phyloP scores from a whole-genome alignment of 352 stramenopile genomes.

The Pythium pyrilobum region DNA sequence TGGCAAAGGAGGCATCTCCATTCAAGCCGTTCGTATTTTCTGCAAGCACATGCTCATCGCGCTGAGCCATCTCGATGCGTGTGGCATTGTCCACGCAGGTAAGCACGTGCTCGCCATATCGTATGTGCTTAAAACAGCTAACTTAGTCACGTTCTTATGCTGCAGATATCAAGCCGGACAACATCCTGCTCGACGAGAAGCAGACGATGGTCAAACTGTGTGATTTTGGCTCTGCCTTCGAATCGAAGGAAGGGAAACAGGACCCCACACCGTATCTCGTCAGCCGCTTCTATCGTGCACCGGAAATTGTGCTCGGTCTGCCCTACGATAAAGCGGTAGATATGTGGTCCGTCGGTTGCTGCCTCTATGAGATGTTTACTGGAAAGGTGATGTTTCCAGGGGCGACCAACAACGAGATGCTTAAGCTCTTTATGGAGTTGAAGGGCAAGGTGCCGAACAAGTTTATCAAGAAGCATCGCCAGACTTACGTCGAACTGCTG shows the following conservation, averaged over 20 bases:
- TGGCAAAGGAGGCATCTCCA: constrained; percentile 75
- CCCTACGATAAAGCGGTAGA: constrained; percentile 95
- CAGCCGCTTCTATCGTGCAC: constrained; percentile 98
- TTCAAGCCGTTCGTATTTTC: constrained; percentile 82
- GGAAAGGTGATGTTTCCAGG: constrained; percentile 97
- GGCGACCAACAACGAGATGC: constrained; percentile 97
- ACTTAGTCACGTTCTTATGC: neutral
- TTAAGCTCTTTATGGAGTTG: constrained; percentile 95
- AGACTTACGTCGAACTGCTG: constrained; percentile 75
- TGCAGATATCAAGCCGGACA: constrained; percentile 97
- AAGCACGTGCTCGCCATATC: constrained; percentile 6
- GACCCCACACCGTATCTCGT: constrained; percentile 98
- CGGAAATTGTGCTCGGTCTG: constrained; percentile 90
- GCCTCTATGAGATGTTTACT: constrained; percentile 97
- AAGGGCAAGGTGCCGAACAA: constrained; percentile 89
- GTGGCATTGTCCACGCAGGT: constrained; percentile 92
- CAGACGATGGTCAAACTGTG: constrained; percentile 95
- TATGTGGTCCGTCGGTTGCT: constrained; percentile 97
- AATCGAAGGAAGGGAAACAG: constrained; percentile 86
- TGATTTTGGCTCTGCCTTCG: constrained; percentile 97
- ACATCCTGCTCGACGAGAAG: constrained; percentile 96
- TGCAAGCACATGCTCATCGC: constrained; percentile 76
- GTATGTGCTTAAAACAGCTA: neutral
- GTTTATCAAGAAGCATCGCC: constrained; percentile 77
- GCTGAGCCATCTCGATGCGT: constrained; percentile 66